Percentiles rank a stretch among this genome's conserved stretches.
These are phyloP conservation scores for Cotoneaster glaucophyllus DNA, from an alignment of 306 rosid genomes.

Conservation along the genomic window DNA sequence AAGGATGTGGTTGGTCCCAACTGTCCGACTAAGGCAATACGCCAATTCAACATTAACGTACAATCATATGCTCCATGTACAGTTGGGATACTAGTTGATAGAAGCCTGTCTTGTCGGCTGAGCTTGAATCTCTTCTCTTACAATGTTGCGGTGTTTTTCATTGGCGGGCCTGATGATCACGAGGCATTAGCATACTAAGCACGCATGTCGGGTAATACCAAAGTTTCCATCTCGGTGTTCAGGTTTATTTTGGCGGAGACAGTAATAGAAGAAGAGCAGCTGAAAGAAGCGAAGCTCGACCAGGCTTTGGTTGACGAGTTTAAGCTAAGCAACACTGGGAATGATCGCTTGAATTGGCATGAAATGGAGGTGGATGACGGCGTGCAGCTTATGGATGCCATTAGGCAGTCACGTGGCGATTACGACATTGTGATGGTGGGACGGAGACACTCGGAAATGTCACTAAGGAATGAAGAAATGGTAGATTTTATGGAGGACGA, in stretches of 20 bases:
- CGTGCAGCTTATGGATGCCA: slow-evolving; percentile 11
- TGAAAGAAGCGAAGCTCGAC: slow-evolving; percentile 19
- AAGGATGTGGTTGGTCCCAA: slow-evolving; percentile 30
- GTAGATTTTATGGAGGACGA: slow-evolving; percentile 32
- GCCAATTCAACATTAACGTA: slow-evolving; percentile 47
- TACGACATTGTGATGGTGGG: slow-evolving; percentile 51
- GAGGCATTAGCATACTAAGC: slow-evolving; percentile 54
- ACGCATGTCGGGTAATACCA: slow-evolving; percentile 28
- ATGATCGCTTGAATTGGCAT: background rate
- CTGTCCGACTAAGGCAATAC: slow-evolving; percentile 28
- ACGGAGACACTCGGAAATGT: background rate
- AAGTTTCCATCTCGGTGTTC: background rate
- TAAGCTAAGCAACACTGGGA: slow-evolving; percentile 21
- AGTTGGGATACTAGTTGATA: slow-evolving; percentile 60
- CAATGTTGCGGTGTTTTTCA: slow-evolving; percentile 48
- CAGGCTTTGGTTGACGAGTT: slow-evolving; percentile 43
- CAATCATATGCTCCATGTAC: slow-evolving; percentile 82
- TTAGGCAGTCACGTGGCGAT: background rate
- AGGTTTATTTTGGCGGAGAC: background rate
- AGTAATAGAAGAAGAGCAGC: background rate
- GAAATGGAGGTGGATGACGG: slow-evolving; percentile 38
- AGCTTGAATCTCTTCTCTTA: slow-evolving; percentile 7
- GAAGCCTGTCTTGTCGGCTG: slow-evolving; percentile 33
- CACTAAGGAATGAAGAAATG: slow-evolving; percentile 29
- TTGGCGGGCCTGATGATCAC: slow-evolving; percentile 69